Evolutionary conservation across 106 monocot genomes (phyloP).

Genomic region (Platanthera zijinensis): DNA sequence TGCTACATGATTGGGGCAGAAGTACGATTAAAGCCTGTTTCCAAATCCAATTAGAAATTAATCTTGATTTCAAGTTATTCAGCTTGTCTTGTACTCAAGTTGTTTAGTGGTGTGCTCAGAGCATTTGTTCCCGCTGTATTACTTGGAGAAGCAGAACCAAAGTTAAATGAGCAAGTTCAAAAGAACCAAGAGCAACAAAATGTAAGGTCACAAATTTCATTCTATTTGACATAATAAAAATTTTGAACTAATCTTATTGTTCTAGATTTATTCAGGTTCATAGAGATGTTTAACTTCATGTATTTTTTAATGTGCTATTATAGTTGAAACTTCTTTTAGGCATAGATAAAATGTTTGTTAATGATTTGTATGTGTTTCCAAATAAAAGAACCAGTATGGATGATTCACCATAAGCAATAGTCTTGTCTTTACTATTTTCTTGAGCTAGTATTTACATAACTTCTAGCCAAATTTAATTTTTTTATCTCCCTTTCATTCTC

Average conservation of each 20-base stretch:
- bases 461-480: not conserved
- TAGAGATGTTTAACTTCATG: not conserved
- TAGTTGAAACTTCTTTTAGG: not conserved
- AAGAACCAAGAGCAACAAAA: constrained; percentile 55
- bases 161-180: constrained; percentile 45
- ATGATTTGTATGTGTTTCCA: not conserved
- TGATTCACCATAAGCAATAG: not conserved
- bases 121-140: constrained; percentile 98
- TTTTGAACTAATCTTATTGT: not conserved
- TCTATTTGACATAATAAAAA: not conserved
- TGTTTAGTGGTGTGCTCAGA: constrained; percentile 25
- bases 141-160: constrained; percentile 87
- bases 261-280: not conserved
- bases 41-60: not conserved
- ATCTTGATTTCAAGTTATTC: not conserved
- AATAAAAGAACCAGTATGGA: not conserved
- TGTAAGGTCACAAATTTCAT: constrained; percentile 33
- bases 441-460: not conserved
- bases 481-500: not conserved
- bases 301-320: not conserved
- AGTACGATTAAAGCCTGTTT: not conserved
- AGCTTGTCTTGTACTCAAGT: not conserved
- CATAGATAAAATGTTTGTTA: not conserved
- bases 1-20: not conserved
- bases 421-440: not conserved